Base-by-base conservation (phyloP, 2,329 filamentous ascomycete species). In the Sclerotinia sclerotiorum region DNA sequence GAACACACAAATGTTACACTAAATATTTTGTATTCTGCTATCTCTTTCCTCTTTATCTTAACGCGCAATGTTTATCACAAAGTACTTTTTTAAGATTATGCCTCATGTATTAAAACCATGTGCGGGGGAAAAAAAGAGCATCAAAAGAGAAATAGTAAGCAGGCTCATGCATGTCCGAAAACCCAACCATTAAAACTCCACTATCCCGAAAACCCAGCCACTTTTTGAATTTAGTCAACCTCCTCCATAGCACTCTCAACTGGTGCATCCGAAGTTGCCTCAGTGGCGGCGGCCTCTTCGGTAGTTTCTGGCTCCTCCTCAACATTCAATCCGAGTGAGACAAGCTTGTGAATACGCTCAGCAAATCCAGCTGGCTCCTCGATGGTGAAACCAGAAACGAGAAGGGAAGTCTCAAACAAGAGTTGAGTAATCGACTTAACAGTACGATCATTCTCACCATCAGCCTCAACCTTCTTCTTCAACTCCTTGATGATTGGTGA, bases 391-490 rank as follows among this genome's bases (percentile, higher is more conserved):
- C 95, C 95, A 76, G 95, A 98, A 79, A 98, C 95, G 70, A 99
- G 88, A 71, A 99, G 91, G 54, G 95, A 98, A 75, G 95, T 99
- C 90, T 99, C 95, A 84, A 95, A 99, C 77, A 99, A 90, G 68
- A 99, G 91, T 84, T 97, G 94, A 76, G 95, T 96, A 80, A 99
- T 98, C 72, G 93, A 97, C 89, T 98, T 98, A 86, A 99, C 95
- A 70, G 94, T 97, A 82, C 94, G 93, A 87, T 98, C 95, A 81
- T 94, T 94, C 91, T 97, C 94, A 73, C 95, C 95, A 78, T 99
- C 95, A 70, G 90, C 81, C 88, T 98, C 95, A 72, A 98, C 93
- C 93, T 99, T 99, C 85, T 91, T 93, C 92, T 96, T 97, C 79
- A 99, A 90, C 88, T 98, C 95, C 89, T 97, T 91, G 86, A 99